A percentile compares a stretch with the other conserved stretches of the same genome.
phyloP scores from a whole-genome alignment of 495 filamentous ascomycete species.

The Haplographium delicatum region DNA sequence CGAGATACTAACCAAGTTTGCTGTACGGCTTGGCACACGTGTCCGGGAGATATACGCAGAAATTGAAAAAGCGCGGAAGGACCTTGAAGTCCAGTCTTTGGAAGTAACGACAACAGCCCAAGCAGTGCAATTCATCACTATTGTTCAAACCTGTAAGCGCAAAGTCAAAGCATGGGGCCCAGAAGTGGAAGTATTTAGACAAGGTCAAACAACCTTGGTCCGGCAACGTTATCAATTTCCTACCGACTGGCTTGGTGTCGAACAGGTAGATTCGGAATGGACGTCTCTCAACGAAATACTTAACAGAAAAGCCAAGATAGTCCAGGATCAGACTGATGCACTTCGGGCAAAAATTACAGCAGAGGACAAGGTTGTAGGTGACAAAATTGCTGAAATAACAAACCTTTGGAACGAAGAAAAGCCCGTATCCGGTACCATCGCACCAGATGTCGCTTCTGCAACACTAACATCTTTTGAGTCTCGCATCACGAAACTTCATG shows the following conservation, averaged over 20 bases:
- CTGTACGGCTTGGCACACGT: conserved; percentile 76
- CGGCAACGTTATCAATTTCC: conserved; percentile 92
- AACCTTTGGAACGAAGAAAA: conserved; percentile 91
- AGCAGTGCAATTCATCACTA: conserved; percentile 96
- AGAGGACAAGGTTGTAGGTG: conserved; percentile 83
- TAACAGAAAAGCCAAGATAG: conserved; percentile 82
- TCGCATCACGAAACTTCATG: conserved; percentile 72
- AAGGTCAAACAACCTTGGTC: conserved; percentile 84
- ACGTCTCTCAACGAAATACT: conserved; percentile 83
- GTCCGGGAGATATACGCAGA: conserved; percentile 87
- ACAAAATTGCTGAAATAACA: conserved; percentile 80
- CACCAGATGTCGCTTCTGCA: conserved; percentile 76
- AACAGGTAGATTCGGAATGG: conserved; percentile 94
- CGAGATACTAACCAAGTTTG: conserved; percentile 91
- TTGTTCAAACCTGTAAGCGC: conserved; percentile 90
- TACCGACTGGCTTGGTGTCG: conserved; percentile 85
- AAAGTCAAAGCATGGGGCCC: conserved; percentile 91
- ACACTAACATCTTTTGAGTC: conserved; percentile 76
- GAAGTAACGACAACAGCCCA: conserved; percentile 91
- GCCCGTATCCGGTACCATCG: conserved; percentile 88
- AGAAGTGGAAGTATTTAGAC: conserved; percentile 90
- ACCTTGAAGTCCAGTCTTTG: conserved; percentile 84
- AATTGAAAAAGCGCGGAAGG: conserved; percentile 78
- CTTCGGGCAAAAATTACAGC: conserved; percentile 92
- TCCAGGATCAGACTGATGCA: conserved; percentile 91